Base-by-base conservation (phyloP, 805 yeast genomes). In the Jamesozyma hellenica region DNA sequence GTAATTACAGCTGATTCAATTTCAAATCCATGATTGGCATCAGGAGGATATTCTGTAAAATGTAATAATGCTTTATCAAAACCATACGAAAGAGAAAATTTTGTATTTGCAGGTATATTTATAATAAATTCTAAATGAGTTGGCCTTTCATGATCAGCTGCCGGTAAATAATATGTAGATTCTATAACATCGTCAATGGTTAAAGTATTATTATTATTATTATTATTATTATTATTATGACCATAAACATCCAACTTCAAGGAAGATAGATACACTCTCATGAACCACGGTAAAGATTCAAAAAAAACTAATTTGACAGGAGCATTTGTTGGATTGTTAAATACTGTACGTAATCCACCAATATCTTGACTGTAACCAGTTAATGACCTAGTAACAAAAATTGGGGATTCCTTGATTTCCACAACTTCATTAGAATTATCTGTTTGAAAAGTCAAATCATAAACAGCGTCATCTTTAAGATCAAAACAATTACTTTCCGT, bases 1-100 rank as follows among this genome's bases (percentile, higher is more conserved):
- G 81, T 72, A 11, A 86, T 68, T 10, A 85, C 81, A 4, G 95
- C 95, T 0, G 97, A 95, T 18, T 92, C 92, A 33, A 92, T 77
- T 43, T 88, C 90, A 61, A 92, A 92, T 1, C 98, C 98, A 52
- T 92, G 96, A 58, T 92, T 92, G 2, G 98, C 97, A 66, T 92
- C 98, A 1, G 98, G 98, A n/a, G 98, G 98, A 54, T 92, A 92
- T 58, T 92, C 97, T 3, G 87, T 82, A 44, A 83, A 78, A 42
- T 80, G 71, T 25, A 92, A 68, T 56, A 92, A 68, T 0, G 95
- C 78, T 58, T 88, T 92, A 56, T 92, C 97, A 55, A 90, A 88
- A 41, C 79, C 74, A 56, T 83, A 83, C 3, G 81, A 75, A 38
- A 86, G 49, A 1, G 80, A 70, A 34, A 82, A 58, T 6, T 77